A percentile compares a stretch with the other conserved stretches of the same genome.
phyloP scores from a whole-genome alignment of 441 rosid species.

The Eutrema salsugineum region DNA sequence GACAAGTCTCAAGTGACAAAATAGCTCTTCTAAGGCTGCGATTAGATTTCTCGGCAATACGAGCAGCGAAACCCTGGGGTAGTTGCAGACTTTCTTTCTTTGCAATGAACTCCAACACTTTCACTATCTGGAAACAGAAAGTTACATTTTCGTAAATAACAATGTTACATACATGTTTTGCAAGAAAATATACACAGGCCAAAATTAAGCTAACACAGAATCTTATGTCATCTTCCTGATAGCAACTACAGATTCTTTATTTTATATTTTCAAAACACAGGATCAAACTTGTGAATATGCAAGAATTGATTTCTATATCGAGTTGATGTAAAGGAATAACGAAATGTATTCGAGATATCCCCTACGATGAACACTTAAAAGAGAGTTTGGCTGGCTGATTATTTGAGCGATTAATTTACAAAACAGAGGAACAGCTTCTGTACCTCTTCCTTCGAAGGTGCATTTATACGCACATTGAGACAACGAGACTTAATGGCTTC shows the following conservation, averaged over 20 bases:
- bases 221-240: not conserved
- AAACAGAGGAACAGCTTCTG: constrained; percentile 11
- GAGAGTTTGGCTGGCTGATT: not conserved
- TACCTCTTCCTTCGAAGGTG: constrained; percentile 87
- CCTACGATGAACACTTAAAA: not conserved
- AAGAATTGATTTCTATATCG: not conserved
- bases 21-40: constrained; percentile 88
- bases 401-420: not conserved
- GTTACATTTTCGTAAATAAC: not conserved
- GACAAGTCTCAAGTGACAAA: constrained; percentile 84
- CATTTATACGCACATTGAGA: constrained; percentile 78
- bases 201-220: not conserved
- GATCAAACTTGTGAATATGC: not conserved
- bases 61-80: constrained; percentile 77
- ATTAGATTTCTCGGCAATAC: constrained; percentile 80
- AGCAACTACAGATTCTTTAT: not conserved
- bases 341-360: not conserved
- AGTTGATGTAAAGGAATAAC: not conserved
- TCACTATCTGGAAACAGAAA: constrained; percentile 49
- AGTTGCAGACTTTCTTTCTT: constrained; percentile 82
- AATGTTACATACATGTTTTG: not conserved
- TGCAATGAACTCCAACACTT: constrained; percentile 78
- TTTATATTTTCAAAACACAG: not conserved
- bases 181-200: not conserved
- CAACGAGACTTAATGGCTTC: constrained; percentile 97